phyloP scores from a whole-genome alignment of 2,329 filamentous ascomycete species.

The Talaromyces sp. region DNA sequence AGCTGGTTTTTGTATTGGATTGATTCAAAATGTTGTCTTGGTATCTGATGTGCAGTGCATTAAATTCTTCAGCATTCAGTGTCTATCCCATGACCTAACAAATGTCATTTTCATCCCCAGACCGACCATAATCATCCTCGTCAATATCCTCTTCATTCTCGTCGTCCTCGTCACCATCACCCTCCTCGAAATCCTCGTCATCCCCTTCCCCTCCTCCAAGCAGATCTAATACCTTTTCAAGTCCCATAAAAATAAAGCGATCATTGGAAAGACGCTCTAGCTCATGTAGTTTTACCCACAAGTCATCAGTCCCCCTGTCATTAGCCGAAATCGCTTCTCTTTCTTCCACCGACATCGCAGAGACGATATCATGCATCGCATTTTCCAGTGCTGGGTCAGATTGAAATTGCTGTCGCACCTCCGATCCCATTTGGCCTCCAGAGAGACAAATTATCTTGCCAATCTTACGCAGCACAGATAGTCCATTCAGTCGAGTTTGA shows the following conservation, averaged over 20 bases:
- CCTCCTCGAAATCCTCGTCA: background rate
- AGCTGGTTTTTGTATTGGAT: too few species aligned
- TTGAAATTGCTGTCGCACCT: slow-evolving; percentile 18
- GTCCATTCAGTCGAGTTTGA: slow-evolving; percentile 17
- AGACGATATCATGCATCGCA: slow-evolving; percentile 18
- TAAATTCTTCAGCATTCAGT: too few species aligned
- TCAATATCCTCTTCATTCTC: background rate
- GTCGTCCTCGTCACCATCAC: background rate
- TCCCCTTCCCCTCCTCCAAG: background rate
- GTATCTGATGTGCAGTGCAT: too few species aligned
- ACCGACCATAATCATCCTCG: background rate
- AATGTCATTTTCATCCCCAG: background rate
- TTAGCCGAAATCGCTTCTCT: background rate
- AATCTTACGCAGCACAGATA: slow-evolving; percentile 22
- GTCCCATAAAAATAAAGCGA: slow-evolving; percentile 3
- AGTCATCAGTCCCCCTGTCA: background rate
- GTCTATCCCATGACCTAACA: too few species aligned
- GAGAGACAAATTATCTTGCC: slow-evolving; percentile 20
- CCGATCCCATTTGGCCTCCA: slow-evolving; percentile 9
- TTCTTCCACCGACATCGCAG: slow-evolving; percentile 12
- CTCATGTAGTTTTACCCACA: slow-evolving; percentile 15
- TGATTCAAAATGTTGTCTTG: too few species aligned
- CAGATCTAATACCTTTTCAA: background rate
- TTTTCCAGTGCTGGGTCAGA: slow-evolving; percentile 7
- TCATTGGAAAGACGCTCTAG: slow-evolving; percentile 4